Evolutionary conservation across 75 land plant genomes (phyloP).

Genomic region (Ceratopteris richardii): DNA sequence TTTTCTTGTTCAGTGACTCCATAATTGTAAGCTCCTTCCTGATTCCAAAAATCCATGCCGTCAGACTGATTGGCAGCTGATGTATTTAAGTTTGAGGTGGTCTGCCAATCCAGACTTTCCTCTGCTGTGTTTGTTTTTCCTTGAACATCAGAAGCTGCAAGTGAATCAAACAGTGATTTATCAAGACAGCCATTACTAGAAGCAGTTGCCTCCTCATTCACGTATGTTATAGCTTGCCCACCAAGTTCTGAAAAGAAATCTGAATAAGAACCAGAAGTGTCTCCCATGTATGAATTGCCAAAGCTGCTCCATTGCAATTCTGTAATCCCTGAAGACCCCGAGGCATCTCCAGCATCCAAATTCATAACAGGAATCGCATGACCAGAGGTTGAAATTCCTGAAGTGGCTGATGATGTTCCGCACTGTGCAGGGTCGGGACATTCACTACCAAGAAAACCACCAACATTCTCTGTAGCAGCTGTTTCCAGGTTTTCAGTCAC

Average conservation of each 20-base stretch:
- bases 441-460: no score
- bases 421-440: neutral
- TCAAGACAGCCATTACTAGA: neutral
- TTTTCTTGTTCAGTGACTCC: neutral
- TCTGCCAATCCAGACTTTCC: neutral
- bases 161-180: constrained; percentile 6
- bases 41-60: neutral
- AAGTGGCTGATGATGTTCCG: neutral
- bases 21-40: constrained; percentile 1
- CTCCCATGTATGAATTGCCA: constrained; percentile 15
- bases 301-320: constrained; percentile 74
- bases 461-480: constrained; percentile 4
- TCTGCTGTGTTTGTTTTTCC: neutral
- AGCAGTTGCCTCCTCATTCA: neutral
- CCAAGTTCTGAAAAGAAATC: constrained; percentile 50
- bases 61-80: neutral
- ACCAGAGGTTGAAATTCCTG: constrained; percentile 4
- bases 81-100: no score
- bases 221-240: constrained; percentile 1
- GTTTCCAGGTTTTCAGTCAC: constrained; percentile 9
- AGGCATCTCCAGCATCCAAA: constrained; percentile 2
- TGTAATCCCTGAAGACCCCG: constrained; percentile 26
- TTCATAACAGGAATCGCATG: neutral
- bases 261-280: constrained; percentile 55
- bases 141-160: constrained; percentile 2